Percentiles rank a stretch among this genome's conserved stretches.
These are phyloP conservation scores for Cinchona pubescens DNA, from an alignment of 257 asterid genomes.

Conservation along the genomic window DNA sequence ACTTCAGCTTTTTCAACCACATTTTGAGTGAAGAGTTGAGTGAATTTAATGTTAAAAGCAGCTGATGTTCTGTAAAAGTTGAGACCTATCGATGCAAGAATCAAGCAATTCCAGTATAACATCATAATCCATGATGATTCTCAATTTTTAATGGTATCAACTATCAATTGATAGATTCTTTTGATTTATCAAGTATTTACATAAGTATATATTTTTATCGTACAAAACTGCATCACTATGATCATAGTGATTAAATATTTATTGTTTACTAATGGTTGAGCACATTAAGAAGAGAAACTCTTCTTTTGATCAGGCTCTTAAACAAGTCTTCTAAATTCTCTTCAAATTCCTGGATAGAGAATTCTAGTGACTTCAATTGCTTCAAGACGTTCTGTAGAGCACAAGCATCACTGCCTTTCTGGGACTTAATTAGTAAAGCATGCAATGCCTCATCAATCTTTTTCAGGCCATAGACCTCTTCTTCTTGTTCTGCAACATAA, in stretches of 20 bases:
- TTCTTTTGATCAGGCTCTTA: conserved; percentile 26
- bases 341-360: not conserved
- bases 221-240: not conserved
- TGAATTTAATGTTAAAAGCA: too few relatives aligned
- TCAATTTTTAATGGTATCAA: not conserved
- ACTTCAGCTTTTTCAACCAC: not conserved
- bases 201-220: not conserved
- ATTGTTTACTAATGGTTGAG: not conserved
- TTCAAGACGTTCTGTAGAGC: conserved; percentile 17
- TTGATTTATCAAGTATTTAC: not conserved
- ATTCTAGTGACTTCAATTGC: conserved; percentile 18
- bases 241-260: not conserved
- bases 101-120: not conserved
- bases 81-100: not conserved
- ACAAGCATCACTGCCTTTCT: not conserved
- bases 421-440: not conserved
- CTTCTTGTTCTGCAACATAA: not conserved
- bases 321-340: conserved; percentile 17
- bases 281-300: conserved; percentile 34
- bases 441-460: conserved; percentile 6
- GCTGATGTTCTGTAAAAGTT: not conserved
- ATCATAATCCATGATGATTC: not conserved
- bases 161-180: not conserved
- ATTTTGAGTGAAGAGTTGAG: not conserved
- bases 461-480: not conserved